A percentile compares a stretch with the other conserved stretches of the same genome.
Evolutionary conservation across 2,329 filamentous ascomycete genomes (phyloP).

Genomic region (Didymosphaeria variabile): DNA sequence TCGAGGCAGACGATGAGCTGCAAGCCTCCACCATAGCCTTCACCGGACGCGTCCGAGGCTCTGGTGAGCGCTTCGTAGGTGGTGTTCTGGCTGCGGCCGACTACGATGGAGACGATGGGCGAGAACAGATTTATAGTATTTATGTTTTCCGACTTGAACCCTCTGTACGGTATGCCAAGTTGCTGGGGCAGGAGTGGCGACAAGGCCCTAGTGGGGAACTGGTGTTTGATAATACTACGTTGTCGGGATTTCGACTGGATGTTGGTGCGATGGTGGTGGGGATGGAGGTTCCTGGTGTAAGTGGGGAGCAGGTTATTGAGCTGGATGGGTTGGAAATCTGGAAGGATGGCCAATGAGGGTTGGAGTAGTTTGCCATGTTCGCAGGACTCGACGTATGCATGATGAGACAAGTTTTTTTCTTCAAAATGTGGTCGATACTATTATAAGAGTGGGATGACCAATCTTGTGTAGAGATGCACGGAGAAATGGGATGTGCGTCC

Average conservation of each 20-base stretch:
- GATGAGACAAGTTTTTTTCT: too few relatives aligned
- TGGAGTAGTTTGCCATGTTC: too few relatives aligned
- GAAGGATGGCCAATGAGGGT: not conserved
- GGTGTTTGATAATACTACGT: not conserved
- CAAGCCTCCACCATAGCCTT: not conserved
- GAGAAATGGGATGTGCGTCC: too few relatives aligned
- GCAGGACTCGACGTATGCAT: too few relatives aligned
- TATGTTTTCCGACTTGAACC: conserved; percentile 1
- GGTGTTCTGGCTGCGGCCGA: conserved; percentile 1
- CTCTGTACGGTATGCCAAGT: not conserved
- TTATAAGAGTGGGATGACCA: too few relatives aligned
- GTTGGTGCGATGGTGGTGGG: not conserved
- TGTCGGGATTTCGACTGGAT: not conserved
- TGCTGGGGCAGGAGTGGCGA: conserved; percentile 1
- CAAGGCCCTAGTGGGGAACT: not conserved
- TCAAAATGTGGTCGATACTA: too few relatives aligned
- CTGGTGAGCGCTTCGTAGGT: not conserved
- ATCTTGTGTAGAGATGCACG: too few relatives aligned
- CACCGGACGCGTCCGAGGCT: not conserved
- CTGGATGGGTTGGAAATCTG: conserved; percentile 4
- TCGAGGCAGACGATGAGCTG: not conserved
- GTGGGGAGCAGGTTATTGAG: not conserved
- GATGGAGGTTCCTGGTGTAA: not conserved
- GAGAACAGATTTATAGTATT: conserved; percentile 1
- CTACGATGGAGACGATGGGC: conserved; percentile 3